Conservation (phyloP, 129 eudicot genomes). For the Ambrosia trifida region DNA sequence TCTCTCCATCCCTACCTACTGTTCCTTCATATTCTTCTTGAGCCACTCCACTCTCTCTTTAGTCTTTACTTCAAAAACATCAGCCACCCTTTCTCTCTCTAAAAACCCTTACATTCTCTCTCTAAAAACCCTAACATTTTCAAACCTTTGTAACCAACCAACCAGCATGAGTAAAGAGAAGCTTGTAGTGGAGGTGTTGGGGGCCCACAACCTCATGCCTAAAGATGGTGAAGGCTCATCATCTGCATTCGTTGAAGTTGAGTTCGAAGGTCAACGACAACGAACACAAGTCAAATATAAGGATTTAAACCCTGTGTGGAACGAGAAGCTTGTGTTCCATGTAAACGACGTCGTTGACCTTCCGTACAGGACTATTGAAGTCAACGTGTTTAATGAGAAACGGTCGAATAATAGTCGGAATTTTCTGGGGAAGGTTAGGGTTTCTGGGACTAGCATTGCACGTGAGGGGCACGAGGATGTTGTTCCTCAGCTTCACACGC, state of each 20-base stretch:
- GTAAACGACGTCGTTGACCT: conserved; percentile 77
- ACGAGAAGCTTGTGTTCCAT: conserved; percentile 81
- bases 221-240: conserved; percentile 98
- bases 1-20: too few relatives aligned
- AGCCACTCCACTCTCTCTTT: conserved; percentile 28
- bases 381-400: conserved; percentile 78
- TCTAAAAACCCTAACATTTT: neutral
- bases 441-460: conserved; percentile 72
- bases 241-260: conserved; percentile 88
- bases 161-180: conserved; percentile 77
- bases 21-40: conserved; percentile 21
- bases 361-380: conserved; percentile 80
- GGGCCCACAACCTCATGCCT: conserved; percentile 91
- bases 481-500: conserved; percentile 64
- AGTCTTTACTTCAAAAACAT: conserved; percentile 23
- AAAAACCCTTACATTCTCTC: neutral
- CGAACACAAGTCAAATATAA: conserved; percentile 69
- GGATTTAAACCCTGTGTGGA: conserved; percentile 88
- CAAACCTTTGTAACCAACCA: conserved; percentile 19
- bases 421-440: conserved; percentile 78
- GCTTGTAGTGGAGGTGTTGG: conserved; percentile 94
- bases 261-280: conserved; percentile 80
- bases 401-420: conserved; percentile 77
- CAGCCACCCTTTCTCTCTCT: neutral
- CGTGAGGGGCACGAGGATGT: conserved; percentile 59